Base-by-base conservation (phyloP, 2,329 filamentous ascomycete species). In the Fusarium ramigenum region DNA sequence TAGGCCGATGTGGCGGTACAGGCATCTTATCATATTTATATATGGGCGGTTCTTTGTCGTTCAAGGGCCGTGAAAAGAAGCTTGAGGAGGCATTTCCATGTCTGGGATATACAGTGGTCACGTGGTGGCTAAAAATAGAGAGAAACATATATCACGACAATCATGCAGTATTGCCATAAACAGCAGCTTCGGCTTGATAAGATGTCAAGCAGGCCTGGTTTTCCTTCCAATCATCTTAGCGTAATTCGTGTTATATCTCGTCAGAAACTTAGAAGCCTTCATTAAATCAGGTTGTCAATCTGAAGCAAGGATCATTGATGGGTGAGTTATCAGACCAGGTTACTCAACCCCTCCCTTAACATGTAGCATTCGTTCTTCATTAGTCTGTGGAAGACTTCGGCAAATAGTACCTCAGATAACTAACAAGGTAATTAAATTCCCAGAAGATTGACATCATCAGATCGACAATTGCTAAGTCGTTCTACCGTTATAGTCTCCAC, bases 11-110 rank as follows among this genome's bases (percentile, higher is more conserved):
- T 6, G 5, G 23, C 2, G 4, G n/a, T 15, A 1, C 4, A 2
- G 12, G 4, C n/a, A 36, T 52, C 2, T 11, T 36, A 10, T 15
- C 4, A 0, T 0, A 9, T 4, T 18, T 2, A 23, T 19, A 11
- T 4, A 23, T 5, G 6, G 12, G 6, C 0, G 11, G 5, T 25
- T 21, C n/a, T 8, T 21, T 21, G 32, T 16, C 21, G 7, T 21
- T 37, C 3, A 1, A 23, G 4, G 5, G 15, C 9, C 11, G 12
- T 3, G 6, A 19, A 18, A 18, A 2, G 21, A 18, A 21, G 7
- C 12, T 5, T 21, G 8, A 4, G 23, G 11, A 4, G 11, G 2
- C 23, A 25, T 19, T 16, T 44, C 16, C 19, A 14, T 18, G 1
- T 11, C 9, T 43, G 4, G 19, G 6, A 47, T 5, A 9, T 1